Evolutionary conservation across 2,329 filamentous ascomycete genomes (phyloP), one percentile per base, ranked within the genome.

Genomic region (Pseudogymnoascus sp.): DNA sequence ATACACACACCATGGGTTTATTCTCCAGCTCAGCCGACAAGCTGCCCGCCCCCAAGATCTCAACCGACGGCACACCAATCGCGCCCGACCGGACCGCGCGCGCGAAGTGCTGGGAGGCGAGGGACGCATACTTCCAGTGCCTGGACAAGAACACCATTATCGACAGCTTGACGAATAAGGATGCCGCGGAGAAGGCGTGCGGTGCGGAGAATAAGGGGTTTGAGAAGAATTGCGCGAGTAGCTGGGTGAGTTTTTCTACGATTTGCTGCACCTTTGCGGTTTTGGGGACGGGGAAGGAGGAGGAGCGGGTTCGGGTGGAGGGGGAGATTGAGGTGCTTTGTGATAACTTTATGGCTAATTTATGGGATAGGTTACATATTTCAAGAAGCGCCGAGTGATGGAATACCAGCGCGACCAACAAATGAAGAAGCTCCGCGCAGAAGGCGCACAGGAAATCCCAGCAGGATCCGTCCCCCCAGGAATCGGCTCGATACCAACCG

Each of bases 231-330:
- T 99, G 95, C 76, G 91, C 92, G 16, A 83, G 81, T 64, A 93
- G 92, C 73, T 99, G 95, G 95, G 95, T 96, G 77, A 69, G 88
- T n/a, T n/a, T n/a, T n/a, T n/a, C n/a, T n/a, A n/a, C n/a, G n/a
- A n/a, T n/a, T n/a, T n/a, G n/a, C n/a, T n/a, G n/a, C n/a, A n/a
- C n/a, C n/a, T n/a, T n/a, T n/a, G n/a, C n/a, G n/a, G n/a, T n/a
- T n/a, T n/a, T n/a, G n/a, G n/a, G n/a, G n/a, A n/a, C n/a, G n/a
- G n/a, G n/a, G n/a, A n/a, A n/a, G n/a, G n/a, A n/a, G n/a, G n/a
- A n/a, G n/a, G n/a, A n/a, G n/a, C n/a, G n/a, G n/a, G n/a, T n/a
- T n/a, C n/a, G n/a, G n/a, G n/a, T n/a, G 83, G 37, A n/a, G 36
- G 8, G 12, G 46, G 14, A 6, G 1, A 37, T 31, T 21, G 42